Base-by-base conservation (phyloP, 441 rosid genomes). In the Theobroma grandiflorum region DNA sequence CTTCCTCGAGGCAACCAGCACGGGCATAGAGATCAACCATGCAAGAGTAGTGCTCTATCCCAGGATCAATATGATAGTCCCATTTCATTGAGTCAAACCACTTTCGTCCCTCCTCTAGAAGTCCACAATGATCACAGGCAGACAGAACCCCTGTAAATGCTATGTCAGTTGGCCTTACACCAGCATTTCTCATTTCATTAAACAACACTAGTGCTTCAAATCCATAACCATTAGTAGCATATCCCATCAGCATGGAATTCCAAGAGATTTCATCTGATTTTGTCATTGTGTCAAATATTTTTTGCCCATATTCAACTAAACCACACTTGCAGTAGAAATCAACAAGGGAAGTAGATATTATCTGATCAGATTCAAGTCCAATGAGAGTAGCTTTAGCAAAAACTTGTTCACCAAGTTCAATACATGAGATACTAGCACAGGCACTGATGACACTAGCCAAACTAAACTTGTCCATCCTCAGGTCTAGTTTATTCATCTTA, bases 251-350 rank as follows among this genome's bases (percentile, higher is more conserved):
- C 96, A 95, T 90, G 59, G 96, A 85, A 80, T 92, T 94, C 96
- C 99, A 95, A 57, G 97, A 85, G 57, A 90, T 79, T 79, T 84
- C 88, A 65, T 95, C 98, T 10, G 91, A 80, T 77, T 86, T 91
- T 3, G 75, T 80, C 90, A 86, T 87, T 37, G 89, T 64, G 68
- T 94, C 89, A 78, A 94, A 95, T 59, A 93, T 67, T 77, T 87
- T 94, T 79, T 89, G 87, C n/a, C 93, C 98, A 55, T 45, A 77
- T 37, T 92, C 91, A 38, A 92, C 82, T 33, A 79, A 88, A 82
- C 99, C 99, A 77, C 95, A 93, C 78, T 95, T 95, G 93, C 97
- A 94, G 81, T 89, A 94, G 73, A 93, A 87, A 87, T 95, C 98
- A 74, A 95, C 85, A 43, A 95, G 88, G 58, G 98, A 89, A 57